phyloP scores from a whole-genome alignment of 176 grass and related monocot genomes.

The Carex kokanica region DNA sequence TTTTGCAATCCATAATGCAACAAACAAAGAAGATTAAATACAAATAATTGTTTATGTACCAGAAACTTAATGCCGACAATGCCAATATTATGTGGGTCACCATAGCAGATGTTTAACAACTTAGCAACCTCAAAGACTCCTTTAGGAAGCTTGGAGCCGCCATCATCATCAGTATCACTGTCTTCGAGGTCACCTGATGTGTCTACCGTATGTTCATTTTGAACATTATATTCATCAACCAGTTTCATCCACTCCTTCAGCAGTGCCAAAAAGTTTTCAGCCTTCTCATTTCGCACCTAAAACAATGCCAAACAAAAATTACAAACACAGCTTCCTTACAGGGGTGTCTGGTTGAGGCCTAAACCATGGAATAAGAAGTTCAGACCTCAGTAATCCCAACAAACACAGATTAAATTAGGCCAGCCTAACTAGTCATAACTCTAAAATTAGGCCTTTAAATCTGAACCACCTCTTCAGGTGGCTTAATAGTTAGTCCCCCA shows the following conservation, averaged over 20 bases:
- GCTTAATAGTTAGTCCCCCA: too few species aligned
- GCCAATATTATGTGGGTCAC: conserved; percentile 39
- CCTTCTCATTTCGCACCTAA: conserved; percentile 72
- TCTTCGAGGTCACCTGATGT: background rate
- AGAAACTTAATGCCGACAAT: conserved; percentile 51
- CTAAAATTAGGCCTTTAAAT: too few species aligned
- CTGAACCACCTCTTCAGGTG: too few species aligned
- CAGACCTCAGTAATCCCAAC: too few species aligned
- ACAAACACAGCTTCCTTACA: background rate
- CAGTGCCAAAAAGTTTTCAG: conserved; percentile 60
- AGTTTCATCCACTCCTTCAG: conserved; percentile 58
- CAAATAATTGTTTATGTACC: conserved; percentile 27
- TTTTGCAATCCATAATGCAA: background rate
- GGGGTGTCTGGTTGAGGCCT: too few species aligned
- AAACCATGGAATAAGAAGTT: too few species aligned
- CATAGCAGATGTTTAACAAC: conserved; percentile 50
- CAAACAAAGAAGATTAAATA: background rate
- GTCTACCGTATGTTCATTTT: background rate
- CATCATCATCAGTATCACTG: conserved; percentile 32
- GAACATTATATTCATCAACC: conserved; percentile 35
- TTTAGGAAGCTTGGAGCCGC: conserved; percentile 23
- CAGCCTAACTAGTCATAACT: too few species aligned
- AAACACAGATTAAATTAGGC: too few species aligned
- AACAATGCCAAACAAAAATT: background rate
- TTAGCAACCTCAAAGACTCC: conserved; percentile 56